These are phyloP conservation scores for Dendrothele bispora DNA, from an alignment of 768 basidiomycete genomes.

Conservation along the genomic window DNA sequence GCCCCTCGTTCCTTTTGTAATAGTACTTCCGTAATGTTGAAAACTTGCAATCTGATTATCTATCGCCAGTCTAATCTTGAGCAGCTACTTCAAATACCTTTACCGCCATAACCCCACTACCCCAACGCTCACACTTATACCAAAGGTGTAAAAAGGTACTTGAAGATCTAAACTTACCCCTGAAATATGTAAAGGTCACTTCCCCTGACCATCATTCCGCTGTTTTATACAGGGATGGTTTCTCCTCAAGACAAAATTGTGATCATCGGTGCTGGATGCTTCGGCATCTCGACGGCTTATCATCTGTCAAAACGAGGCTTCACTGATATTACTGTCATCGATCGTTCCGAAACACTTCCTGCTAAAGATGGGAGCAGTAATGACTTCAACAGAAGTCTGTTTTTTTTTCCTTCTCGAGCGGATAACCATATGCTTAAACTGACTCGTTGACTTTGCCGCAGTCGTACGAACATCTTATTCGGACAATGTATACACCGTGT, in stretches of 20 bases:
- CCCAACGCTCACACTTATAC: no score
- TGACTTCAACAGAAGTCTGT: slow-evolving; percentile 51
- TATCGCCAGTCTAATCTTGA: no score
- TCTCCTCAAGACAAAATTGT: slow-evolving; percentile 35
- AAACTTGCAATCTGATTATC: no score
- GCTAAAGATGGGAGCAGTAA: slow-evolving; percentile 31
- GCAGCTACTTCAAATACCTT: no score
- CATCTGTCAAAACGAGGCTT: slow-evolving; percentile 55
- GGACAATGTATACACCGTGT: slow-evolving; percentile 64
- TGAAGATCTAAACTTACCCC: no score
- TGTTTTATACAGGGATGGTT: no score
- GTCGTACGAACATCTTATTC: slow-evolving; percentile 76
- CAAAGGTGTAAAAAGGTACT: no score
- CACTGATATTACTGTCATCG: slow-evolving; percentile 15
- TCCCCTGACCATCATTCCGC: no score
- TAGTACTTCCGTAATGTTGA: no score
- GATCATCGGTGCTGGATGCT: slow-evolving; percentile 37
- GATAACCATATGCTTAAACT: background rate
- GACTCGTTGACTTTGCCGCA: slow-evolving; percentile 24
- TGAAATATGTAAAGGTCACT: no score
- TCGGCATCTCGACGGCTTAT: slow-evolving; percentile 64
- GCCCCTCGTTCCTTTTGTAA: no score
- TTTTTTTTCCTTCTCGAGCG: background rate
- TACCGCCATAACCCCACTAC: no score
- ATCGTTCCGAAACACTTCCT: slow-evolving; percentile 6